Evolutionary conservation across 2,329 filamentous ascomycete species (phyloP).

Genomic region (Akanthomyces muscarius): DNA sequence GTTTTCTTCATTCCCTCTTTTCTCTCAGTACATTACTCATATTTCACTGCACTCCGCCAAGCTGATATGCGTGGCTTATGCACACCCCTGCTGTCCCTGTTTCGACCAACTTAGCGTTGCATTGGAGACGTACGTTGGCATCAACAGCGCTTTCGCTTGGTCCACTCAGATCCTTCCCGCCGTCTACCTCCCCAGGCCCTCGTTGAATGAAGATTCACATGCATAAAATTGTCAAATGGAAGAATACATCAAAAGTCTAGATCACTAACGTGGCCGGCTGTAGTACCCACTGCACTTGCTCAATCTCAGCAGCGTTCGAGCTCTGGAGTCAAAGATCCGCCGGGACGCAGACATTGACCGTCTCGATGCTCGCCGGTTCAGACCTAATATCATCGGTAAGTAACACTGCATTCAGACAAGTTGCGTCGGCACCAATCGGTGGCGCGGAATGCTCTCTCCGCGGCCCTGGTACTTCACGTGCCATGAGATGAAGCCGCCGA

Average conservation of each 20-base stretch:
- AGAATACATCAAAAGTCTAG: background rate
- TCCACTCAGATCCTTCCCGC: background rate
- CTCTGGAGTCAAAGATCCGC: conserved; percentile 54
- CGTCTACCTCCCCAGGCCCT: background rate
- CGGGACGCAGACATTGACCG: conserved; percentile 44
- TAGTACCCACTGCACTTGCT: conserved; percentile 68
- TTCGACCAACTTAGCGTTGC: background rate
- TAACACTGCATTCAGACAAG: background rate
- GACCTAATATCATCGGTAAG: conserved; percentile 67
- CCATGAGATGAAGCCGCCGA: background rate
- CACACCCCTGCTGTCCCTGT: background rate
- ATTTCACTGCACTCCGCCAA: background rate
- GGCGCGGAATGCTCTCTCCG: background rate
- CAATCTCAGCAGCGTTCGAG: conserved; percentile 59
- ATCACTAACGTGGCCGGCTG: background rate
- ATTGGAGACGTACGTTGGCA: background rate
- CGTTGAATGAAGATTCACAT: background rate
- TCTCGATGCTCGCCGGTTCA: conserved; percentile 61
- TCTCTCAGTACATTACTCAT: background rate
- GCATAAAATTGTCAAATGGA: background rate
- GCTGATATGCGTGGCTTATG: background rate
- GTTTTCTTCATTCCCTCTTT: background rate
- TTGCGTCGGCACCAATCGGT: background rate
- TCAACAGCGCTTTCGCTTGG: background rate
- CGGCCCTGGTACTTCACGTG: background rate